These are phyloP conservation scores for Trametes elegans DNA, from an alignment of 768 basidiomycete genomes.

Conservation along the genomic window DNA sequence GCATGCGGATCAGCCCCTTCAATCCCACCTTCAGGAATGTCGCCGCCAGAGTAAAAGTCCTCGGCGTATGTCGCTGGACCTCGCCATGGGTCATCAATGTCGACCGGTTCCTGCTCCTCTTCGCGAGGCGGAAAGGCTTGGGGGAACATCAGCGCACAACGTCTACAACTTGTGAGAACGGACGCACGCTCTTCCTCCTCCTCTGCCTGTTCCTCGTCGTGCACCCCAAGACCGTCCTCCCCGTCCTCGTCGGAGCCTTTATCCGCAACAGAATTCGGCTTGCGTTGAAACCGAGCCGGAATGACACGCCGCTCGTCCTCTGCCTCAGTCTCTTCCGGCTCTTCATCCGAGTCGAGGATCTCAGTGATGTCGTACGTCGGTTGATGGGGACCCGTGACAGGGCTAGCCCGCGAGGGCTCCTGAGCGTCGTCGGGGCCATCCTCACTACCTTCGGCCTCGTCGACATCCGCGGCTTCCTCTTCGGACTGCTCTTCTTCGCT, in stretches of 20 bases:
- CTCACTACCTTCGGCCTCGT: conserved; percentile 5
- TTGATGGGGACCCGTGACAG: background rate
- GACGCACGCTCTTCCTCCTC: conserved; percentile 4
- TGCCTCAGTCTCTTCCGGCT: background rate
- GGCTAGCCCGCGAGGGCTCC: background rate
- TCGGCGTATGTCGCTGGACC: conserved; percentile 40
- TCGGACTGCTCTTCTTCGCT: background rate
- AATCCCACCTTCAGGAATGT: conserved; percentile 20
- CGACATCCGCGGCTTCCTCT: background rate
- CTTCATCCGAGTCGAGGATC: conserved; percentile 13
- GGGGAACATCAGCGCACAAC: background rate
- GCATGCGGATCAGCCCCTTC: conserved; percentile 26
- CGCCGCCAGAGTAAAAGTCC: conserved; percentile 46
- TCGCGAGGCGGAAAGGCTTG: conserved; percentile 6
- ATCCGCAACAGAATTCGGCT: background rate
- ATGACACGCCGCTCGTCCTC: background rate
- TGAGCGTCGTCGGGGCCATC: conserved; percentile 15
- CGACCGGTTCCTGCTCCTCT: conserved; percentile 21
- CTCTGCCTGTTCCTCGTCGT: conserved; percentile 48
- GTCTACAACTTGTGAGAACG: no score
- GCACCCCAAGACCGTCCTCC: conserved; percentile 24
- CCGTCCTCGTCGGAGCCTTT: background rate
- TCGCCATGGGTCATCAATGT: conserved; percentile 41
- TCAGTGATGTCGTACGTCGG: background rate
- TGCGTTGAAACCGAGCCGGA: conserved; percentile 13